Evolutionary conservation across 2,329 filamentous ascomycete species (phyloP), one percentile per base, ranked within the genome.

Genomic region (Fusarium sp.): DNA sequence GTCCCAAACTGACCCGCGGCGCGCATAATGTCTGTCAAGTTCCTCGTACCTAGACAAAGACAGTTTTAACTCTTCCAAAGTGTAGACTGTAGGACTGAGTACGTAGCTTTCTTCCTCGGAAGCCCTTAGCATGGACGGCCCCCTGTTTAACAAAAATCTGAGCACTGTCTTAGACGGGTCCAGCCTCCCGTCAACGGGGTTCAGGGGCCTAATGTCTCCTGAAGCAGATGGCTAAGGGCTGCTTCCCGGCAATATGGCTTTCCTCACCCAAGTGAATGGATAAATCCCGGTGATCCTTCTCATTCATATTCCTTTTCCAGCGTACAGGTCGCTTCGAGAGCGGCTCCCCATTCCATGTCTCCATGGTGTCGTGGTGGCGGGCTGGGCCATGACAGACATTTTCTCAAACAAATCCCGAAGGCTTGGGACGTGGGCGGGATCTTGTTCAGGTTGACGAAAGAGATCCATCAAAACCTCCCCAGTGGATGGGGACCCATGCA

Each of bases 371-470:
- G 69, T 55, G 72, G 62, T 65, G 75, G 66, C 58, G 71, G 64
- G 67, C 66, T 76, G 66, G 62, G 63, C 39, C 58, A 52, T 76
- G 66, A 59, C 48, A 58, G 55, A 58, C 30, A 57, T 62, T 62
- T 65, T 48, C 65, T 62, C 72, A 62, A 59, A 70, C 66, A 69
- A 75, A 72, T 77, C 76, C 76, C 76, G 76, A 77, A 78, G 72
- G 70, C 70, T 78, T 78, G 76, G 76, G 74, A 78, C 76, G 76
- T 76, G 75, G 68, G 77, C 75, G 75, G 73, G 72, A 76, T 70
- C 75, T 66, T 71, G 72, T 59, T 73, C 75, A 76, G 71, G 69
- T 74, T 68, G 71, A 73, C 62, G 59, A 73, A 75, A 70, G 69
- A 65, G 73, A 73, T 73, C 68, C 72, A 75, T 75, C 36, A 42